Base-by-base conservation (phyloP, 148 eudicot genomes). In the Pouteria glomerata region DNA sequence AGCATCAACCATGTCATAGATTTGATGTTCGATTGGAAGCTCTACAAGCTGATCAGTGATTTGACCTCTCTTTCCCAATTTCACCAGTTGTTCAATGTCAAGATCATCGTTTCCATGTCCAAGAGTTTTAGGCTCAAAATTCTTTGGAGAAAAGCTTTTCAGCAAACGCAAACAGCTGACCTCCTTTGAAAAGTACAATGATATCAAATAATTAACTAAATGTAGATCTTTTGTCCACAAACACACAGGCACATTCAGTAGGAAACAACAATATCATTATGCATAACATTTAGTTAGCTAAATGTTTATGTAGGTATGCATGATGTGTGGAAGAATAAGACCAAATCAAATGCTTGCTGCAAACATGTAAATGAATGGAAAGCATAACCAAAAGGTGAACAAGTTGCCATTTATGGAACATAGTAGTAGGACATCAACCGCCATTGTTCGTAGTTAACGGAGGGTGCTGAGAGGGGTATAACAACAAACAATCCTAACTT, bases 1-100 rank as follows among this genome's bases (percentile, higher is more conserved):
- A 24, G 83, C 82, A 76, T 92, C 94, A 72, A 90, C 81, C 85
- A 92, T 86, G 81, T 92, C 99, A 79, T 84, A 87, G 29, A 95
- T 81, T 82, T 92, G 97, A 48, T 93, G 92, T 82, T 89, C 86
- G 47, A 95, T 84, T 23, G 99, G 96, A 82, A 95, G 94, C 84
- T 95, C 99, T 56, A 95, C 79, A 72, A 95, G 82, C 81, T 91
- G 99, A 33, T 91, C 97, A 35, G 89, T 84, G 44, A 83, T 80
- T 76, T 84, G 90, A 69, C 86, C 79, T 80, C 83, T 83, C 74
- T 76, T 91, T 55, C 81, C 88, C 73, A 62, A 52, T 71, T 68
- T 63, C 31, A 57, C 47, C 39, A 74, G 61, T 51, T 86, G 92
- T 74, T 86, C 98, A 34, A 77, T 19, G 23, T 74, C 89, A 68